Evolutionary conservation across 495 filamentous ascomycete species (phyloP), one percentile per base, ranked within the genome.

Genomic region (Oidiodendron maius): DNA sequence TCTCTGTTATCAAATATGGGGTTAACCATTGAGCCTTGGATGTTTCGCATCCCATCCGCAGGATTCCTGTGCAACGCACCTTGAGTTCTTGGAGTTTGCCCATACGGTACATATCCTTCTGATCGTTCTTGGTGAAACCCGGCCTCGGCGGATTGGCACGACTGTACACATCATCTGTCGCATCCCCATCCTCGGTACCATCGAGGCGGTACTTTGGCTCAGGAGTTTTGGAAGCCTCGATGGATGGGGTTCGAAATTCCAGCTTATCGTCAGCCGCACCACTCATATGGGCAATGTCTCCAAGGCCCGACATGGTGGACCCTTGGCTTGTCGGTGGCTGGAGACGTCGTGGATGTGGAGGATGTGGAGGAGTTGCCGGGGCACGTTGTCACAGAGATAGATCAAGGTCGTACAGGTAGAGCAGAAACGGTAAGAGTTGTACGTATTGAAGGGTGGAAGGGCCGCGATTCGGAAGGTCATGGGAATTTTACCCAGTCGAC

Each of bases 41-140:
- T 11, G 37, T 38, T 10, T 26, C 34, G 35, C 40, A 38, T 30
- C 40, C 36, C 45, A 48, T 15, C n/a, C 9, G 23, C 25, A 2
- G 18, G 11, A 5, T 5, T 5, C 22, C 11, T 15, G 16, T 16
- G 8, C 1, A n/a, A 53, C 51, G 3, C 38, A 53, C 50, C 21
- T 24, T 55, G 16, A 68, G 46, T 34, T 65, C 51, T 30, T 64
- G 64, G 9, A 40, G 40, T 38, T 60, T 66, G 13, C 63, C 65
- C 61, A 68, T 63, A 15, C 64, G 55, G 13, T 49, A 48, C 65
- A 68, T 68, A 42, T 68, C 63, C 43, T 40, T 51, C 30, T 58
- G 48, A 51, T 66, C 60, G 16, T 23, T 26, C 20, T 49, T 48
- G 9, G 51, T 54, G 22, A 44, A 44, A 9, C 51, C 51, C 9